These are phyloP conservation scores for Penicillium concentricum DNA, from an alignment of 2,329 filamentous ascomycete species.

Conservation along the genomic window DNA sequence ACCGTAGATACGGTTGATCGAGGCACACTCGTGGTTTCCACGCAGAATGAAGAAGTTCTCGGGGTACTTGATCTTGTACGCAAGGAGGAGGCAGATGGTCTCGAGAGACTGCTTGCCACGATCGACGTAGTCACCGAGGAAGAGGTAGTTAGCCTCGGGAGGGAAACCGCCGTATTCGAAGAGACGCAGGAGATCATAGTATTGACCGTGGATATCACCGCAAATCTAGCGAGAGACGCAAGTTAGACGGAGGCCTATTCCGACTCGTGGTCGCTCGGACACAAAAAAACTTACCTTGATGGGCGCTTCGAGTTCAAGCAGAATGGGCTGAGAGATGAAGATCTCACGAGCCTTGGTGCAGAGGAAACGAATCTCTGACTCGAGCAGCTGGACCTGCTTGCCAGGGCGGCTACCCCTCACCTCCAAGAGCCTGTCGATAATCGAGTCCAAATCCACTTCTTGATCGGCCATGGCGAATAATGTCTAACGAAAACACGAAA, in stretches of 20 bases:
- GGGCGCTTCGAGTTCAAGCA: constrained; percentile 94
- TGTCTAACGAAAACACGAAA: constrained; percentile 33
- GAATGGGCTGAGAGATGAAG: constrained; percentile 97
- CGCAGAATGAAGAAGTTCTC: constrained; percentile 99
- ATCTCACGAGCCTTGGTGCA: constrained; percentile 99
- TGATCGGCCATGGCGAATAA: constrained; percentile 66
- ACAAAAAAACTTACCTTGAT: constrained; percentile 73
- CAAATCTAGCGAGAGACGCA: constrained; percentile 69
- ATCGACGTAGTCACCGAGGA: constrained; percentile 98
- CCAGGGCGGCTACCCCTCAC: constrained; percentile 96
- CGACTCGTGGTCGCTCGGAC: background rate
- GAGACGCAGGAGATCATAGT: constrained; percentile 93
- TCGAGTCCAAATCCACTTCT: constrained; percentile 97
- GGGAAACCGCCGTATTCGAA: constrained; percentile 99
- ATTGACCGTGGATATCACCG: constrained; percentile 98
- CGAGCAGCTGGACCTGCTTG: constrained; percentile 96
- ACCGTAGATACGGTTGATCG: constrained; percentile 98
- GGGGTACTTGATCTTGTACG: constrained; percentile 99
- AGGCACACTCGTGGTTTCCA: constrained; percentile 98
- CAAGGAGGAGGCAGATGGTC: constrained; percentile 93
- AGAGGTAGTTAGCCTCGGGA: constrained; percentile 98
- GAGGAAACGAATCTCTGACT: constrained; percentile 93
- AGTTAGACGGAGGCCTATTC: constrained; percentile 16
- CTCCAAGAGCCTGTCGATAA: constrained; percentile 97
- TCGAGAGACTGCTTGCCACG: constrained; percentile 98